These are phyloP conservation scores for Talaromyces verruculosus DNA, from an alignment of 2,329 filamentous ascomycete genomes.

Conservation along the genomic window DNA sequence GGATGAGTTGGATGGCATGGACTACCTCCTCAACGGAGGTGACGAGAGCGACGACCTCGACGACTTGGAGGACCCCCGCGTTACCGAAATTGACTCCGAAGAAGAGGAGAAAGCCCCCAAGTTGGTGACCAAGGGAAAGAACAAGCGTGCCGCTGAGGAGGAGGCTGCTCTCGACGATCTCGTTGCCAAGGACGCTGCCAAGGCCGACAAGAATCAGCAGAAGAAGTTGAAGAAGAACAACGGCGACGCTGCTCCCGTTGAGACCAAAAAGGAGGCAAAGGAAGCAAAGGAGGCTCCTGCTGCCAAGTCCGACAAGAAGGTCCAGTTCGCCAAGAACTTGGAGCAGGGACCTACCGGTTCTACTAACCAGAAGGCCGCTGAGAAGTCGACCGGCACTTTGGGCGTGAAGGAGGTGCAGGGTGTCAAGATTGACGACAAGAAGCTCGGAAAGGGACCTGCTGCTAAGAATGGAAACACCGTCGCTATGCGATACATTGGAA, in stretches of 20 bases:
- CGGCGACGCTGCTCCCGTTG: slow-evolving; percentile 70
- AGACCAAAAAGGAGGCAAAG: slow-evolving; percentile 60
- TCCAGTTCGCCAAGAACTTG: slow-evolving; percentile 98
- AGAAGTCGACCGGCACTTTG: slow-evolving; percentile 58
- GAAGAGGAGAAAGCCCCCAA: slow-evolving; percentile 69
- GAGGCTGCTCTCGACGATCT: slow-evolving; percentile 73
- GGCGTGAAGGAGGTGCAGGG: slow-evolving; percentile 80
- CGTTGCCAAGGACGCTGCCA: slow-evolving; percentile 66
- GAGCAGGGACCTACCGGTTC: slow-evolving; percentile 91
- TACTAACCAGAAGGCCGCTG: slow-evolving; percentile 46
- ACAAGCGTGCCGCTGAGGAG: slow-evolving; percentile 80
- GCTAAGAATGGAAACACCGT: slow-evolving; percentile 90
- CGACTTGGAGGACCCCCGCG: slow-evolving; percentile 72
- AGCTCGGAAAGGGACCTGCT: slow-evolving; percentile 76
- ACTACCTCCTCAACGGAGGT: slow-evolving; percentile 53
- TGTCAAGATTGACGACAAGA: slow-evolving; percentile 93
- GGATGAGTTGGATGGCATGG: slow-evolving; percentile 63
- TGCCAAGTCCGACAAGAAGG: slow-evolving; percentile 80
- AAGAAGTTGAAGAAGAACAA: slow-evolving; percentile 99
- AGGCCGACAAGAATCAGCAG: slow-evolving; percentile 80
- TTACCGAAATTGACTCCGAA: slow-evolving; percentile 79
- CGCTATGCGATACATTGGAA: slow-evolving; percentile 96
- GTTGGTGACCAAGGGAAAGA: slow-evolving; percentile 68
- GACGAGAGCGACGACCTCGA: slow-evolving; percentile 76
- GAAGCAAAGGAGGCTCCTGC: slow-evolving; percentile 51